phyloP scores from a whole-genome alignment of 805 yeast species.

The Teunomyces tritomae region DNA sequence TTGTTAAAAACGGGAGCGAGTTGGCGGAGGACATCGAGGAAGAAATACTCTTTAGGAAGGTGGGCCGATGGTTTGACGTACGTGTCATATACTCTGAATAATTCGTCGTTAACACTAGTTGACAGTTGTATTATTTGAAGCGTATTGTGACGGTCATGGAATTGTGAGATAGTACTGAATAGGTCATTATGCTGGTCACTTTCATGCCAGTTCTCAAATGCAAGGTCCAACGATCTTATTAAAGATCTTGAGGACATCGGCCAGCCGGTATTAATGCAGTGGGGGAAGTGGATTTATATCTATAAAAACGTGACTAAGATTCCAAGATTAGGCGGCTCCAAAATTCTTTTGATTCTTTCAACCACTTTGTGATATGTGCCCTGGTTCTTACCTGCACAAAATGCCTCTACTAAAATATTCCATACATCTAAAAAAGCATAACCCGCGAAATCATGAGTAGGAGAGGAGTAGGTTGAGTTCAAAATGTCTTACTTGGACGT shows the following conservation, averaged over 20 bases:
- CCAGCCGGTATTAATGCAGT: conserved; percentile 5
- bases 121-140: conserved; percentile 25
- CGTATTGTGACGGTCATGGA: conserved; percentile 32
- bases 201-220: conserved; percentile 22
- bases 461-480: too few relatives aligned
- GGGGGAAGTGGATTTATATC: neutral
- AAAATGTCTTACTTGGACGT: conserved; percentile 8
- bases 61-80: conserved; percentile 27
- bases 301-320: neutral
- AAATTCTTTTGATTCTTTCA: too few relatives aligned
- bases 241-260: conserved; percentile 27
- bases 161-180: conserved; percentile 5
- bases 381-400: too few relatives aligned
- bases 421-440: too few relatives aligned
- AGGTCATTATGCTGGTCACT: conserved; percentile 5
- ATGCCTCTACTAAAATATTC: too few relatives aligned
- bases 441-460: too few relatives aligned
- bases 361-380: too few relatives aligned
- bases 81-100: conserved; percentile 32
- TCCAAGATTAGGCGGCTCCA: neutral
- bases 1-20: conserved; percentile 30
- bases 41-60: conserved; percentile 32
- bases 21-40: conserved; percentile 36
- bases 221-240: conserved; percentile 21
- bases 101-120: conserved; percentile 32